Conservation (phyloP, 2,329 filamentous ascomycete genomes). For the Apiospora kogelbergensis region DNA sequence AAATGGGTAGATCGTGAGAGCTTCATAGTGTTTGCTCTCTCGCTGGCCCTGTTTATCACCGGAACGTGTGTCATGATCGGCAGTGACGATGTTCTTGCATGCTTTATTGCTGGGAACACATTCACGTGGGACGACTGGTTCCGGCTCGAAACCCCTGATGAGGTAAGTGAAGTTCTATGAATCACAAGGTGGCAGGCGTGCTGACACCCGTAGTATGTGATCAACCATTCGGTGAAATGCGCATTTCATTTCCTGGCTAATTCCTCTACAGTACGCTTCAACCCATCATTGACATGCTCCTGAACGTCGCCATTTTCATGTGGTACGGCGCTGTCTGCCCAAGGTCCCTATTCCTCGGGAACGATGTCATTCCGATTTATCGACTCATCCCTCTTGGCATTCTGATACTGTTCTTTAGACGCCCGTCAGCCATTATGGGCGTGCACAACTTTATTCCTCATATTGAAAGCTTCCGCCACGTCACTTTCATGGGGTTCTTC, state of each 20-base stretch:
- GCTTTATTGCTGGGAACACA: constrained; percentile 86
- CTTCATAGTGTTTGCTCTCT: constrained; percentile 83
- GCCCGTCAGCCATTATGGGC: constrained; percentile 73
- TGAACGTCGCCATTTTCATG: constrained; percentile 85
- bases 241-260: background rate
- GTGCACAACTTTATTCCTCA: constrained; percentile 77
- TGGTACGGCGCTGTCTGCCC: constrained; percentile 89
- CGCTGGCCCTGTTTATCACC: constrained; percentile 81
- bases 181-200: background rate
- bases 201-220: background rate
- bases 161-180: constrained; percentile 39
- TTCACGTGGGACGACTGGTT: constrained; percentile 98
- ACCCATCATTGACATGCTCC: constrained; percentile 90
- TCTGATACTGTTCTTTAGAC: constrained; percentile 73
- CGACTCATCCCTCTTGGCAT: constrained; percentile 73
- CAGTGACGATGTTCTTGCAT: constrained; percentile 86
- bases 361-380: constrained; percentile 69
- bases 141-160: constrained; percentile 81
- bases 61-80: constrained; percentile 86
- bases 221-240: background rate
- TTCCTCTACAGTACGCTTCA: constrained; percentile 64
- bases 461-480: constrained; percentile 72
- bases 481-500: constrained; percentile 88
- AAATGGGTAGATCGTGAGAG: constrained; percentile 84
- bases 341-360: constrained; percentile 69